These are phyloP conservation scores for Lachnum nothofagi DNA, from an alignment of 2,329 filamentous ascomycete species.

Conservation along the genomic window DNA sequence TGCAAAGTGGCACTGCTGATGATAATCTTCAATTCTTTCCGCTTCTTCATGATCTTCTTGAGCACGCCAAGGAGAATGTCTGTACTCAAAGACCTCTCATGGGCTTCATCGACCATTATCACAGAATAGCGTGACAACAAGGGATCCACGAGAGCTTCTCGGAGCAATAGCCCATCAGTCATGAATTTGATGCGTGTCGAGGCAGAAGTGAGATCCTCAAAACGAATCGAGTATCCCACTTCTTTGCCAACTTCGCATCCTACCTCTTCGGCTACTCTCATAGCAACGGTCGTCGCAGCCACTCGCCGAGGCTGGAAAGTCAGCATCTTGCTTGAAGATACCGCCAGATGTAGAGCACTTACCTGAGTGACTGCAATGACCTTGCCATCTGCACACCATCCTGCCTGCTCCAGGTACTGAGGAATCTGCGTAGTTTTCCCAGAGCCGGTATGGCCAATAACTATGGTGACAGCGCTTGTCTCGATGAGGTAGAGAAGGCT, in stretches of 20 bases:
- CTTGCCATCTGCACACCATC: conserved; percentile 82
- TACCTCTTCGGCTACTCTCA: conserved; percentile 84
- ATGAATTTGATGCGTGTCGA: conserved; percentile 89
- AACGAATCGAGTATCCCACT: conserved; percentile 85
- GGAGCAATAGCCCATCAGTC: conserved; percentile 84
- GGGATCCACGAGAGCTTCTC: conserved; percentile 90
- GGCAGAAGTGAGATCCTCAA: conserved; percentile 86
- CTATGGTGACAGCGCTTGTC: conserved; percentile 75
- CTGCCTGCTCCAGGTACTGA: conserved; percentile 80
- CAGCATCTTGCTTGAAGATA: conserved; percentile 4
- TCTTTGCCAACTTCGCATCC: conserved; percentile 82
- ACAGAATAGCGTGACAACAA: conserved; percentile 86
- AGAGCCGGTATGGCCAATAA: conserved; percentile 89
- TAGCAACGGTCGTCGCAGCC: conserved; percentile 83
- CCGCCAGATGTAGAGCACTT: conserved; percentile 34
- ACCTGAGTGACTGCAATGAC: conserved; percentile 87
- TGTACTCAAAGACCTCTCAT: conserved; percentile 87
- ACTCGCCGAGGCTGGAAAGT: conserved; percentile 70
- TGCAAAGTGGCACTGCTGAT: conserved; percentile 92
- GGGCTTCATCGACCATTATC: conserved; percentile 96
- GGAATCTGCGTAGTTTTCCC: conserved; percentile 96
- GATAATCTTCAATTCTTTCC: conserved; percentile 74
- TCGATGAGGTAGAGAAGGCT: conserved; percentile 82
- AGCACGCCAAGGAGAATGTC: conserved; percentile 84
- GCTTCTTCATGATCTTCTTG: conserved; percentile 79